phyloP scores from a whole-genome alignment of 2,329 filamentous ascomycete genomes.

The Zymoseptoria crescenta region DNA sequence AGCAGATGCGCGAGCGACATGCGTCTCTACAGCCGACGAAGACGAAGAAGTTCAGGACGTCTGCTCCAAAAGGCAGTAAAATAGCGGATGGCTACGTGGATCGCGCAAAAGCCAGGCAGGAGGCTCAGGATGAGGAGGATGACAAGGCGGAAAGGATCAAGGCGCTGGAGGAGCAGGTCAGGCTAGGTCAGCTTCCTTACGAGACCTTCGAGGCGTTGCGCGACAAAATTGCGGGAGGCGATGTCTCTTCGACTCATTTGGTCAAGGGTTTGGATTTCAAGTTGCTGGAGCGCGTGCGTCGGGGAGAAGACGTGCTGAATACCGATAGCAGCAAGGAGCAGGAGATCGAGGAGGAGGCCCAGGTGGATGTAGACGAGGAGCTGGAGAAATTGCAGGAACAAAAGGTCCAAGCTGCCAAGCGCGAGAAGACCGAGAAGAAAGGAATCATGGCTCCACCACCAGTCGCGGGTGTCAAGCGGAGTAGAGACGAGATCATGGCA shows the following conservation, averaged over 20 bases:
- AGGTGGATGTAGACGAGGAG: constrained; percentile 36
- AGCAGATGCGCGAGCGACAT: constrained; percentile 70
- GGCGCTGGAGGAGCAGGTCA: constrained; percentile 72
- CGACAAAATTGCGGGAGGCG: constrained; percentile 72
- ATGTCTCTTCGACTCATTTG: constrained; percentile 71
- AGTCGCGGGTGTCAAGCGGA: constrained; percentile 44
- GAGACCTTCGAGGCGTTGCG: constrained; percentile 68
- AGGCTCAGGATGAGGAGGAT: constrained; percentile 44
- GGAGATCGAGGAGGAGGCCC: constrained; percentile 18
- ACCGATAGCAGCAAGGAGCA: constrained; percentile 32
- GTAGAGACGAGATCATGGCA: constrained; percentile 51
- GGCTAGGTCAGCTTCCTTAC: constrained; percentile 75
- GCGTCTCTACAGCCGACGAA: constrained; percentile 47
- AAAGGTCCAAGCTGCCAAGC: constrained; percentile 60
- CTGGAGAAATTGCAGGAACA: constrained; percentile 52
- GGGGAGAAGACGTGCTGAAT: constrained; percentile 53
- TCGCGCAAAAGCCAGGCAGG: constrained; percentile 58
- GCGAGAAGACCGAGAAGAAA: constrained; percentile 48
- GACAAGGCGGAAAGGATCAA: constrained; percentile 60
- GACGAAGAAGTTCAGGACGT: constrained; percentile 61
- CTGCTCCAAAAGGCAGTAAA: constrained; percentile 72
- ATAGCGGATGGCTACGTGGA: constrained; percentile 77
- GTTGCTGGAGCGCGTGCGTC: constrained; percentile 60
- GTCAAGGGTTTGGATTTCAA: constrained; percentile 89
- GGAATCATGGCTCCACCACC: constrained; percentile 40